Percentiles rank a stretch among this genome's conserved stretches.
These are phyloP conservation scores for Cryptococcus depauperatus DNA, from an alignment of 1,284 basidiomycete genomes.

Conservation along the genomic window DNA sequence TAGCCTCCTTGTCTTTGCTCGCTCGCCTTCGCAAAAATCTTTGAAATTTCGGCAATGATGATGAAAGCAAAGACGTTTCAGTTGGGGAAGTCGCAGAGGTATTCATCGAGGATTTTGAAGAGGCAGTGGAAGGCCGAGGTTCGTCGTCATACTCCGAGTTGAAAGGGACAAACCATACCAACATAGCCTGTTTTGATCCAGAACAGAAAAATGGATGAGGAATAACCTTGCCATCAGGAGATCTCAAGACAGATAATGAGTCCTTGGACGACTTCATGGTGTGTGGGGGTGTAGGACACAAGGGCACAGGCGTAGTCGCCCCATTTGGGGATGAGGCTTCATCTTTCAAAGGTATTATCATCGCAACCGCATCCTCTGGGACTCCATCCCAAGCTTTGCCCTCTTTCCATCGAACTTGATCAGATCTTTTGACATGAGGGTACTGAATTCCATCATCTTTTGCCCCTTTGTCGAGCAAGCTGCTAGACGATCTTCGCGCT, in stretches of 20 bases:
- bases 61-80: background rate
- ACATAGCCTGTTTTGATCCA: slow-evolving; percentile 27
- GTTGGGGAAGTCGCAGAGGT: background rate
- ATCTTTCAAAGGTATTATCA: slow-evolving; percentile 38
- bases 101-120: slow-evolving; percentile 3
- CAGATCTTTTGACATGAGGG: background rate
- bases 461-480: no score
- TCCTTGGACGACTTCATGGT: slow-evolving; percentile 9
- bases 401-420: slow-evolving; percentile 17
- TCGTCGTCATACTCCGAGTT: slow-evolving; percentile 19
- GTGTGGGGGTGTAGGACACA: background rate
- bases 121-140: slow-evolving; percentile 5
- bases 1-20: slow-evolving; percentile 21
- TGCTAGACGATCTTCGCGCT: background rate
- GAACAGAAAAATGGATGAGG: slow-evolving; percentile 19
- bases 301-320: background rate
- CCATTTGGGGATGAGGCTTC: slow-evolving; percentile 5
- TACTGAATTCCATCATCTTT: background rate
- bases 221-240: slow-evolving; percentile 2
- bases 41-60: slow-evolving; percentile 32
- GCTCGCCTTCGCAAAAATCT: slow-evolving; percentile 35
- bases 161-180: slow-evolving; percentile 45
- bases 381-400: slow-evolving; percentile 43
- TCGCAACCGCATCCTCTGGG: slow-evolving; percentile 42
- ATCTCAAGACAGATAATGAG: slow-evolving; percentile 5